A percentile compares a stretch with the other conserved stretches of the same genome.
These are phyloP conservation scores for Schizophyllum amplum DNA, from an alignment of 1,284 basidiomycete species.

Conservation along the genomic window DNA sequence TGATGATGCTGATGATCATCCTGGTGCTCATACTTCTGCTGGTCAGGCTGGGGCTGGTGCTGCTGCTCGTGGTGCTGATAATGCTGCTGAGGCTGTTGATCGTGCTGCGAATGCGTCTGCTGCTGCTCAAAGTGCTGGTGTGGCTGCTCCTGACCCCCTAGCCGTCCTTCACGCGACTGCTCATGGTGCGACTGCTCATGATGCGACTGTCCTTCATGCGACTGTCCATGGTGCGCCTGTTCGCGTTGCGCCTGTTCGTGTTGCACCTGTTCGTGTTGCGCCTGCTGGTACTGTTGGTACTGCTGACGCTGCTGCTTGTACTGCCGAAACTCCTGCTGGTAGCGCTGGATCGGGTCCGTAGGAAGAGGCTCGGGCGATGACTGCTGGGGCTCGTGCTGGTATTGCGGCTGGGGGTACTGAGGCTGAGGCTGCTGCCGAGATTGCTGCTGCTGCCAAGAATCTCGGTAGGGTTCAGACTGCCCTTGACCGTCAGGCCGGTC, in stretches of 20 bases:
- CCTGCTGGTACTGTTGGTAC: background rate
- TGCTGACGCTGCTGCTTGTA: background rate
- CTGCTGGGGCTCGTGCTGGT: slow-evolving; percentile 2
- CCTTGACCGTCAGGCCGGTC: too few relatives aligned
- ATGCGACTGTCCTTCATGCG: background rate
- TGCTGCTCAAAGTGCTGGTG: too few relatives aligned
- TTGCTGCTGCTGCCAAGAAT: slow-evolving; percentile 4
- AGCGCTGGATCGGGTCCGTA: background rate
- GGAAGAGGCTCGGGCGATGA: background rate
- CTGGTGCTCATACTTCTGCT: slow-evolving; percentile 1
- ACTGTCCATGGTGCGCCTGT: slow-evolving; percentile 1
- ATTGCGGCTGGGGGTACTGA: background rate
- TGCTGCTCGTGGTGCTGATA: too few relatives aligned
- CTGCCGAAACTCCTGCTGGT: background rate
- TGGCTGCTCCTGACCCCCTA: slow-evolving; percentile 6
- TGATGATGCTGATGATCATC: slow-evolving; percentile 9
- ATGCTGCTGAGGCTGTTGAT: slow-evolving; percentile 7
- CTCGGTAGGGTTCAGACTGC: too few relatives aligned
- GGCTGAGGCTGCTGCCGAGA: background rate
- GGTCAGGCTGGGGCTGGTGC: slow-evolving; percentile 2
- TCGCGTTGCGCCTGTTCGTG: slow-evolving; percentile 4
- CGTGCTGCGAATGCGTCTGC: slow-evolving; percentile 11
- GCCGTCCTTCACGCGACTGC: too few relatives aligned
- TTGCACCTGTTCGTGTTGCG: background rate
- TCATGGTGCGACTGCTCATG: slow-evolving; percentile 10